phyloP scores from a whole-genome alignment of 352 stramenopile species.

The Pythium utonaiense region DNA sequence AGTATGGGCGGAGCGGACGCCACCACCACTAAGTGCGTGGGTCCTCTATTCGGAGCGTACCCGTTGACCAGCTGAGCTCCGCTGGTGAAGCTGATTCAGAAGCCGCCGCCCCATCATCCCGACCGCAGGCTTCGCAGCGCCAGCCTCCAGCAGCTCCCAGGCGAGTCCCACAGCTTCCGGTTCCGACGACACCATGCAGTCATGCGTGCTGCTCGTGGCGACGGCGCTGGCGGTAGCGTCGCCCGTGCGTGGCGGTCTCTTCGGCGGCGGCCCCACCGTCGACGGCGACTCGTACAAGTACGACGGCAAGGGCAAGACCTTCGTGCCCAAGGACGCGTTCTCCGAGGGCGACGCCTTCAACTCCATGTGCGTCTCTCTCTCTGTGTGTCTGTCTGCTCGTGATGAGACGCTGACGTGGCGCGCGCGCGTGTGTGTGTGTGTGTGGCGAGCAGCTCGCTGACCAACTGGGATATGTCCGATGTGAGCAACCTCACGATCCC shows the following conservation, averaged over 20 bases:
- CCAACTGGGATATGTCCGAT: constrained; percentile 57
- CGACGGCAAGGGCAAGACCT: constrained; percentile 47
- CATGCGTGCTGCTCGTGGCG: not conserved
- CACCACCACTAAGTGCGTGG: not conserved
- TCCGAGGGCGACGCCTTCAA: constrained; percentile 41
- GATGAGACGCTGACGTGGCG: not conserved
- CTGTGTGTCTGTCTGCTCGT: not conserved
- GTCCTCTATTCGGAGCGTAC: not conserved
- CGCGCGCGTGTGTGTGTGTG: not conserved
- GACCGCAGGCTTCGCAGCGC: not conserved
- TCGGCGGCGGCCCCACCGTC: constrained; percentile 34
- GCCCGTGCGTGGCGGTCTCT: constrained; percentile 32
- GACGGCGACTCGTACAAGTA: constrained; percentile 50
- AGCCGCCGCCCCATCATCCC: not conserved
- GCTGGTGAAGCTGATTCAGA: constrained; percentile 4
- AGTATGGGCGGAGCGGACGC: not conserved
- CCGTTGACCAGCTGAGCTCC: not conserved
- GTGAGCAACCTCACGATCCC: constrained; percentile 42
- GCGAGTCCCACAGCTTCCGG: no score
- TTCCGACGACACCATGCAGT: no score
- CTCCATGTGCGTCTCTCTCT: constrained; percentile 31
- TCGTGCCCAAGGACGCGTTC: constrained; percentile 43
- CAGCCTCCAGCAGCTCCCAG: not conserved
- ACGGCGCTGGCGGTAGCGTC: constrained; percentile 1
- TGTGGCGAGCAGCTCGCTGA: constrained; percentile 40